Evolutionary conservation across 2,329 filamentous ascomycete species (phyloP).

Genomic region (Trichoderma sp.): DNA sequence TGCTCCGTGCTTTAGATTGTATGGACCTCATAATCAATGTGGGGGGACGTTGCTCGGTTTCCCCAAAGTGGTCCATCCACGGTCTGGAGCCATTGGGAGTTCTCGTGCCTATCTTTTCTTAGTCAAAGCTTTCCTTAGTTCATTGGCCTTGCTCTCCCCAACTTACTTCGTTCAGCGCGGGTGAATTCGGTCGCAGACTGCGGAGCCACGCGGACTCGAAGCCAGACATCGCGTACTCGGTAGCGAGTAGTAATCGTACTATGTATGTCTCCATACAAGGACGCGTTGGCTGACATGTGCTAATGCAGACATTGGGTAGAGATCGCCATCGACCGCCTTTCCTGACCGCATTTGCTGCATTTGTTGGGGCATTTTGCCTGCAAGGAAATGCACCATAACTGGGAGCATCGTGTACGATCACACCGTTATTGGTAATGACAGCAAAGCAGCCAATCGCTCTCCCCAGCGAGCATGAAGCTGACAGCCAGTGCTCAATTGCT

Average conservation of each 20-base stretch:
- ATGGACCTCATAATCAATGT: background rate
- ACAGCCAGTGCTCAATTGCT: background rate
- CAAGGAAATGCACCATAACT: background rate
- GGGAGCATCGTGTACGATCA: background rate
- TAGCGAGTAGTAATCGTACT: background rate
- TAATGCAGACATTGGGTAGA: background rate
- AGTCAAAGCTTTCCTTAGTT: too few relatives aligned
- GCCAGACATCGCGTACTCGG: background rate
- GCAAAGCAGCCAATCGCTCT: background rate
- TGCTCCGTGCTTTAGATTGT: background rate
- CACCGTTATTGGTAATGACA: too few relatives aligned
- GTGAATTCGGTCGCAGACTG: background rate
- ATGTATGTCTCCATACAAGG: background rate
- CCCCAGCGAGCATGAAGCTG: background rate
- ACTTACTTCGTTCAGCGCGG: background rate
- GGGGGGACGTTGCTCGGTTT: background rate
- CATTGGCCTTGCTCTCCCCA: too few relatives aligned
- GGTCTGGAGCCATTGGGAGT: background rate
- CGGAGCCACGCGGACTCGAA: background rate
- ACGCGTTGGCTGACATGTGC: background rate
- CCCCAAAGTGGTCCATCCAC: background rate
- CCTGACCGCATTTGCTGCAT: slow-evolving; percentile 11
- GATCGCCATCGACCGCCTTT: slow-evolving; percentile 16
- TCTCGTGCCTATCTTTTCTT: background rate
- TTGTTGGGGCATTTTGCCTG: background rate